Evolutionary conservation across 1,284 basidiomycete species (phyloP), one percentile per base, ranked within the genome.

Genomic region (Austroboletus novae-zelandiae): DNA sequence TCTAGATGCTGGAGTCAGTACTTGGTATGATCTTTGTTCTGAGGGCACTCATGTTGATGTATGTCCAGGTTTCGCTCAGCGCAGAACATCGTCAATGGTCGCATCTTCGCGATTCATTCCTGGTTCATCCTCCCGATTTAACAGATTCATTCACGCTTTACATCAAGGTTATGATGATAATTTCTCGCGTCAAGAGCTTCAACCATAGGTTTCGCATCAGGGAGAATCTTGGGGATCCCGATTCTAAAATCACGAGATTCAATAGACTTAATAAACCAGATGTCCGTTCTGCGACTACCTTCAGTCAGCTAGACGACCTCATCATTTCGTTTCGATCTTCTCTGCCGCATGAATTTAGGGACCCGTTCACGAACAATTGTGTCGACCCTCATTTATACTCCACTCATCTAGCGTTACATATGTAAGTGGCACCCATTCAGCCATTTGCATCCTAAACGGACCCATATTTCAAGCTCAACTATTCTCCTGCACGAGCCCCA

Each of bases 121-220:
- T 81, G 9, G 64, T 67, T 9, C 83, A 88, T 60, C 79, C 79
- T 18, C 79, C 79, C 37, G 72, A 75, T n/a, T 80, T 85, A 58
- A 80, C 79, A 0, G 87, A 90, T 61, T 80, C 85, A 1, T 88
- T 88, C 57, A 79, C 79, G n/a, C 62, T 90, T n/a, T 87, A 86
- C 56, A 74, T 89, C 63, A 90, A 90, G 62, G 77, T 80, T 18
- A 74, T 77, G 10, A 80, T 89, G 50, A 59, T 90, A 35, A 74
- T 89, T 31, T 87, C 86, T 10, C 76, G 72, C 43, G 80, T 86
- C 32, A 90, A 89, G 62, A 70, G 74, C n/a, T 89, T 86, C 67
- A 89, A 89, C 60, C 60, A 81, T 41, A 79, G 86, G 32, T 88
- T 85, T 65, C 73, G 80, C 29, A 71, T 79, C 27, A 77, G 74